Conservation (phyloP, 192 early-diverging fungal genomes). For the Podila epigama region DNA sequence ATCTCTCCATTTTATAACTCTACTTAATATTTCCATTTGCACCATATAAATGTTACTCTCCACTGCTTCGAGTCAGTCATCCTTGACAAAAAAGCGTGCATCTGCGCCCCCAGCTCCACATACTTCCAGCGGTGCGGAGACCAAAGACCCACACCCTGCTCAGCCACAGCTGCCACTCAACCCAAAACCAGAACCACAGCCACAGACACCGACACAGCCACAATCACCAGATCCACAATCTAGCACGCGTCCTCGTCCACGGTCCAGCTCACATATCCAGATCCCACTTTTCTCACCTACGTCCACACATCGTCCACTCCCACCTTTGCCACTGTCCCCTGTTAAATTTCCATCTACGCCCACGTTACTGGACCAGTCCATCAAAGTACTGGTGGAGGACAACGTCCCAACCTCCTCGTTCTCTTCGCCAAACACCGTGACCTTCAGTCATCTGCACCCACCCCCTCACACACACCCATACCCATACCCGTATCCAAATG, state of each 20-base stretch:
- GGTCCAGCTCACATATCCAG: slow-evolving; percentile 17
- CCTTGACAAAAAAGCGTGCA: too few species aligned
- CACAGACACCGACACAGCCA: not conserved
- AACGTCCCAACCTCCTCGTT: not conserved
- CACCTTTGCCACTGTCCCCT: slow-evolving; percentile 1
- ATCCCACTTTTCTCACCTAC: not conserved
- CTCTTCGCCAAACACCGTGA: not conserved
- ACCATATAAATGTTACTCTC: too few species aligned
- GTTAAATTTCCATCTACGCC: not conserved
- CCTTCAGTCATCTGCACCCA: slow-evolving; percentile 8
- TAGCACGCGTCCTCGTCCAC: not conserved
- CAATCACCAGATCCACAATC: not conserved
- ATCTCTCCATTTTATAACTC: too few species aligned
- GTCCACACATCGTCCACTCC: slow-evolving; percentile 5
- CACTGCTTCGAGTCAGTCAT: too few species aligned
- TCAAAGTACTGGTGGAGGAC: slow-evolving; percentile 31
- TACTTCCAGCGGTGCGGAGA: too few species aligned
- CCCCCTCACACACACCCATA: too few species aligned
- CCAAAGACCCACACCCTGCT: not conserved
- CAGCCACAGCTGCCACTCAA: not conserved
- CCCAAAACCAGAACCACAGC: not conserved
- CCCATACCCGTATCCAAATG: too few species aligned
- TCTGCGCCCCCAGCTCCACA: too few species aligned
- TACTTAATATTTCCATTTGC: too few species aligned
- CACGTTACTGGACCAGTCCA: slow-evolving; percentile 5